A percentile compares a stretch with the other conserved stretches of the same genome.
Evolutionary conservation across 2,329 filamentous ascomycete species (phyloP).

Genomic region (Keithomyces neogunnii): DNA sequence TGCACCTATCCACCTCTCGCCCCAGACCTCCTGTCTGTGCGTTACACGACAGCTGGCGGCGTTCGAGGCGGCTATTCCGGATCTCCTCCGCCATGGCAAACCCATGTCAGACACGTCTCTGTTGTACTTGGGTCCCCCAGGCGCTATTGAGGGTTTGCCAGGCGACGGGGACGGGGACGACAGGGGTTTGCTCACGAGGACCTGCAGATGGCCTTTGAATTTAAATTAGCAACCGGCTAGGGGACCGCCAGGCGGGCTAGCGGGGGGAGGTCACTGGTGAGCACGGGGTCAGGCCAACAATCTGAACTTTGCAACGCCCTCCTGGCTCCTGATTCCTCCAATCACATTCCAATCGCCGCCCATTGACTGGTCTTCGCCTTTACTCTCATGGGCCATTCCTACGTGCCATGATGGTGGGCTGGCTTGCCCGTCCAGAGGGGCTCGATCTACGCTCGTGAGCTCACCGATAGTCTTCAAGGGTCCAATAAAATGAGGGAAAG

Average conservation of each 20-base stretch:
- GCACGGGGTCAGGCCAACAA: background rate
- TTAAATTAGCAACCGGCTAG: constrained; percentile 8
- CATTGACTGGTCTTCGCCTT: background rate
- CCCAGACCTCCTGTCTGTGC: background rate
- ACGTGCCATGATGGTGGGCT: background rate
- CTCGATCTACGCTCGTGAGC: background rate
- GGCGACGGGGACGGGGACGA: background rate
- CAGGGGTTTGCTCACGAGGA: background rate
- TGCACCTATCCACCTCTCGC: background rate
- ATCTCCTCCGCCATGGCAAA: too few relatives aligned
- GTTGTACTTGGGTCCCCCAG: background rate
- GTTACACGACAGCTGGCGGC: background rate
- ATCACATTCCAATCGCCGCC: background rate
- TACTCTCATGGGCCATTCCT: background rate
- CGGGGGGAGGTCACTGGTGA: background rate
- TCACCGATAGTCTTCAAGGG: background rate
- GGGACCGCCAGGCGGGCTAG: background rate
- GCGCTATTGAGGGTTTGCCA: background rate
- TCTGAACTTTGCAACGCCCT: background rate
- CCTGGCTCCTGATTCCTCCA: background rate
- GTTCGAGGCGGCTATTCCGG: too few relatives aligned
- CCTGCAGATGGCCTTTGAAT: constrained; percentile 2
- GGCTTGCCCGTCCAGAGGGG: background rate
- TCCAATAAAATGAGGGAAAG: too few relatives aligned
- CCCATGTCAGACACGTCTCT: too few relatives aligned